These are phyloP conservation scores for Ustilago crameri DNA, from an alignment of 1,284 basidiomycete species.

Conservation along the genomic window DNA sequence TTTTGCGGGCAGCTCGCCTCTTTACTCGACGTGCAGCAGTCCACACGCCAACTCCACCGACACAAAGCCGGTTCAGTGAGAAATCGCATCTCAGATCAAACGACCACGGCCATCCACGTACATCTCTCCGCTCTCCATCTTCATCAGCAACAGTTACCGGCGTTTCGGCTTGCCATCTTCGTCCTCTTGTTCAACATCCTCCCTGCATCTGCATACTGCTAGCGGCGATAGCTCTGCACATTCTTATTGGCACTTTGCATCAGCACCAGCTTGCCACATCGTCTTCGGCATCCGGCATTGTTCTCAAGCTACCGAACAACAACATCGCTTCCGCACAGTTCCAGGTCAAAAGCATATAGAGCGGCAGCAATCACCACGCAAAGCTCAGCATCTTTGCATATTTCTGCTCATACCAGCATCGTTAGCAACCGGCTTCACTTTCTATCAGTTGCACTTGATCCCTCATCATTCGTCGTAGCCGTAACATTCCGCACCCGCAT, in stretches of 20 bases:
- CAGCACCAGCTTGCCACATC: background rate
- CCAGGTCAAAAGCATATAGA: slow-evolving; percentile 1
- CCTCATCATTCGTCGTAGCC: background rate
- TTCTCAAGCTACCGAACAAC: background rate
- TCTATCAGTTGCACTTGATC: background rate
- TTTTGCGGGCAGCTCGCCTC: slow-evolving; percentile 2
- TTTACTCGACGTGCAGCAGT: slow-evolving; percentile 40
- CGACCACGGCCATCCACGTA: slow-evolving; percentile 18
- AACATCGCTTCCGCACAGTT: background rate
- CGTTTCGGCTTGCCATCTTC: too few species aligned
- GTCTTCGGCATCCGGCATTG: background rate
- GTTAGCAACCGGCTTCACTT: background rate
- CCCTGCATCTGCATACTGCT: background rate
- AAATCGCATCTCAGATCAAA: slow-evolving; percentile 13
- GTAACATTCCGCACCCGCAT: background rate
- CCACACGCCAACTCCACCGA: slow-evolving; percentile 9
- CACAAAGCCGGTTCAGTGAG: slow-evolving; percentile 2
- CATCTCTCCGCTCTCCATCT: background rate
- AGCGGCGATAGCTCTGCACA: background rate
- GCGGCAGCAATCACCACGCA: background rate
- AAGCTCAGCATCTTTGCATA: background rate
- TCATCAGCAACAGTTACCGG: background rate
- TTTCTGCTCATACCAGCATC: background rate
- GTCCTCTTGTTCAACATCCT: background rate
- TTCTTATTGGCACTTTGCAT: background rate